phyloP scores from a whole-genome alignment of 306 rosid species.

The Gleditsia sinensis region DNA sequence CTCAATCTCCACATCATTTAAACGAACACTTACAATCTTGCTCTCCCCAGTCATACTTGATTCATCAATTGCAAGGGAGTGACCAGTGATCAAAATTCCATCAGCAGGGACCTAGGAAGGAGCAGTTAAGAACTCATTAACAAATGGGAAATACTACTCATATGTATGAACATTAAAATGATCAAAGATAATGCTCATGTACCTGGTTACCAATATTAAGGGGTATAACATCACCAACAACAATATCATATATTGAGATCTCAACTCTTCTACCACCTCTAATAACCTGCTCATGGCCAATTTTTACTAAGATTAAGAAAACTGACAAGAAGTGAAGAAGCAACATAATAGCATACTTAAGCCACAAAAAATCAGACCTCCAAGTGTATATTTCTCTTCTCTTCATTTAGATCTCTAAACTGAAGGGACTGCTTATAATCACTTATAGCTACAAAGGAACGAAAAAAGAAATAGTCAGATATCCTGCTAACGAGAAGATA shows the following conservation, averaged over 20 bases:
- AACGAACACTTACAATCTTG: slow-evolving; percentile 64
- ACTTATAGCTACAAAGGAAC: slow-evolving; percentile 62
- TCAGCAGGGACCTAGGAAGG: slow-evolving; percentile 78
- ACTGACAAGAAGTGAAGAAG: background rate
- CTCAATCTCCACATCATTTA: slow-evolving; percentile 14
- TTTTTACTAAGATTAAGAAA: background rate
- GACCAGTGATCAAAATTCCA: slow-evolving; percentile 72
- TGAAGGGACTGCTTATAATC: slow-evolving; percentile 90
- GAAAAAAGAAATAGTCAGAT: slow-evolving; percentile 21
- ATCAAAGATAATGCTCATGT: slow-evolving; percentile 1
- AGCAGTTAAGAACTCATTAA: slow-evolving; percentile 28
- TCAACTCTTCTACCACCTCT: slow-evolving; percentile 80
- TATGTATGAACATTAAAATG: slow-evolving; percentile 24
- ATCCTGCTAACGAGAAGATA: slow-evolving; percentile 16
- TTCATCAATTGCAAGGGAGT: slow-evolving; percentile 86
- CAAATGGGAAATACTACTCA: slow-evolving; percentile 13
- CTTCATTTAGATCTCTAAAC: slow-evolving; percentile 81
- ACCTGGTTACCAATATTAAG: slow-evolving; percentile 88
- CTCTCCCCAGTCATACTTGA: slow-evolving; percentile 97
- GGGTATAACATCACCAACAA: slow-evolving; percentile 85
- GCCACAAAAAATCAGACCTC: slow-evolving; percentile 51
- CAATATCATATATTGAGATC: slow-evolving; percentile 78
- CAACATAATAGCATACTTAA: background rate
- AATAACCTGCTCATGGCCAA: slow-evolving; percentile 53
- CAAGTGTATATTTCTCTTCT: slow-evolving; percentile 81